A percentile compares a stretch with the other conserved stretches of the same genome.
phyloP scores from a whole-genome alignment of 2,329 filamentous ascomycete genomes.

The Xylariaceae sp. region DNA sequence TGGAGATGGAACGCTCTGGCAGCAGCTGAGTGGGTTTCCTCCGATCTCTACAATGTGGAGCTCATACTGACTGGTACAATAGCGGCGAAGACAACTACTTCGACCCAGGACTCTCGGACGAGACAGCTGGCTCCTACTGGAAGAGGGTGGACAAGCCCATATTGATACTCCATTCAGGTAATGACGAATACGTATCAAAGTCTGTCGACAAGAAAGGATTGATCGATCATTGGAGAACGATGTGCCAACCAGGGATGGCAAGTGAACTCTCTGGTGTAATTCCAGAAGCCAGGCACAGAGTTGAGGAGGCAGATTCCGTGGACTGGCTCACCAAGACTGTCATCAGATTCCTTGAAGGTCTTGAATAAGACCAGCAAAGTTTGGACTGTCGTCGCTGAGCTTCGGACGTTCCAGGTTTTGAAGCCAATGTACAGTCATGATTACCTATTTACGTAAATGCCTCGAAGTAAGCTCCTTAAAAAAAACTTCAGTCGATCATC shows the following conservation, averaged over 20 bases:
- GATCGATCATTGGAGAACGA: slow-evolving; percentile 51
- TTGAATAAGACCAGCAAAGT: too few relatives aligned
- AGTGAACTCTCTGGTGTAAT: slow-evolving; percentile 50
- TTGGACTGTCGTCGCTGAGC: too few relatives aligned
- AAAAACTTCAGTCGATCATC: too few relatives aligned
- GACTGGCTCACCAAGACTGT: slow-evolving; percentile 47
- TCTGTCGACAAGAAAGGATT: slow-evolving; percentile 54
- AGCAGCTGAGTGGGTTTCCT: slow-evolving; percentile 43
- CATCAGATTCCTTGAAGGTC: slow-evolving; percentile 37
- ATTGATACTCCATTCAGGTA: slow-evolving; percentile 60
- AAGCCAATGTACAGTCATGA: too few relatives aligned
- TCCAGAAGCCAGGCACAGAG: slow-evolving; percentile 48
- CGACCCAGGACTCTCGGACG: slow-evolving; percentile 65
- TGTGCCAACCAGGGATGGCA: slow-evolving; percentile 37
- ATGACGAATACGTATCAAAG: slow-evolving; percentile 61
- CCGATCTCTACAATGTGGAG: too few relatives aligned
- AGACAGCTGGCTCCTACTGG: slow-evolving; percentile 61
- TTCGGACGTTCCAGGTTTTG: too few relatives aligned
- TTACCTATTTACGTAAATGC: too few relatives aligned
- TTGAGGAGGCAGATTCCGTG: slow-evolving; percentile 40
- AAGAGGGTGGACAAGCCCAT: slow-evolving; percentile 55
- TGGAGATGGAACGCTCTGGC: slow-evolving; percentile 49
- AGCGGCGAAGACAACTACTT: slow-evolving; percentile 83
- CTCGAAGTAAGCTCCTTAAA: too few relatives aligned
- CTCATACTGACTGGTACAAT: background rate